Evolutionary conservation across 179 eudicot genomes (phyloP).

Genomic region (Heliamphora pulchella): DNA sequence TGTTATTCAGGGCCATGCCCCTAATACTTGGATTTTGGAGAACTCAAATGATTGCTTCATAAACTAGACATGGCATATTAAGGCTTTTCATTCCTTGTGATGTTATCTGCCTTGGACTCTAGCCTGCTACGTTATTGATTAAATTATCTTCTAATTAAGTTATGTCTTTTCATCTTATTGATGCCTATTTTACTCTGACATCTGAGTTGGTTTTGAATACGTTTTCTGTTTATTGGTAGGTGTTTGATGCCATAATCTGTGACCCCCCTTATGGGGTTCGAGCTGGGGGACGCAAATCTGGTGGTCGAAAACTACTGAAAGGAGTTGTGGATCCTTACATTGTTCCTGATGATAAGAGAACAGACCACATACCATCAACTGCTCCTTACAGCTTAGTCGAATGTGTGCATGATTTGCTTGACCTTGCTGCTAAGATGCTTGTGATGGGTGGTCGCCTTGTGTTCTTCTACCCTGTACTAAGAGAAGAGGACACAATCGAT

Average conservation of each 20-base stretch:
- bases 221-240: conserved; percentile 23
- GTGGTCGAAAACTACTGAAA: conserved; percentile 90
- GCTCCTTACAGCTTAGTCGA: conserved; percentile 90
- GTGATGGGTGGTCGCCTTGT: conserved; percentile 92
- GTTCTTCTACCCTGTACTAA: conserved; percentile 76
- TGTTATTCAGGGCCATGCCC: no score
- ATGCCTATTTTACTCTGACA: background rate
- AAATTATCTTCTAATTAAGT: background rate
- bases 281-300: conserved; percentile 98
- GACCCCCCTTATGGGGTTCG: conserved; percentile 99
- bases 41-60: no score
- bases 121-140: background rate
- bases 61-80: no score
- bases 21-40: no score
- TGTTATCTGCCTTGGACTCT: background rate
- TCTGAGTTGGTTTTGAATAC: background rate
- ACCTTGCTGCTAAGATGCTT: conserved; percentile 82
- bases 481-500: conserved; percentile 60
- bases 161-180: background rate
- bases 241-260: conserved; percentile 92
- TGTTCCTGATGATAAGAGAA: conserved; percentile 92
- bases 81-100: background rate
- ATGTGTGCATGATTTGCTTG: conserved; percentile 91
- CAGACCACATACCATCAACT: conserved; percentile 90
- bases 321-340: conserved; percentile 75